Evolutionary conservation across 2,329 filamentous ascomycete genomes (phyloP).

Genomic region (Pyrenophora teres): DNA sequence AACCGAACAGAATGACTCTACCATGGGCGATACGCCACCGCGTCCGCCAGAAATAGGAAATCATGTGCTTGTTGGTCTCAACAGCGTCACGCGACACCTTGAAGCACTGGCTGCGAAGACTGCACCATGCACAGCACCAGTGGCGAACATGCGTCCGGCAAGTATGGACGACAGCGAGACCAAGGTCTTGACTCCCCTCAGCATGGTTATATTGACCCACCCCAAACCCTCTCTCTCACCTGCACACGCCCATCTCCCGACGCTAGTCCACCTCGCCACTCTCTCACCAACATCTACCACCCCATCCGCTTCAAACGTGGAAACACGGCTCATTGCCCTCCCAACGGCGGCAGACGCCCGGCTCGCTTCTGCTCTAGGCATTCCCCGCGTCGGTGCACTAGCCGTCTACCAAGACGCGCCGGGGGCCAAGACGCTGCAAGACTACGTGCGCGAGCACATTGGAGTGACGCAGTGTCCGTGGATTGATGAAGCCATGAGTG

Average conservation of each 20-base stretch:
- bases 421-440: conserved; percentile 60
- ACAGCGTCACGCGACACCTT: conserved; percentile 65
- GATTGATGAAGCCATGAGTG: conserved; percentile 55
- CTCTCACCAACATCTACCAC: conserved; percentile 4
- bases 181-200: conserved; percentile 11
- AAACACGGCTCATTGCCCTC: conserved; percentile 65
- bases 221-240: conserved; percentile 41
- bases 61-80: conserved; percentile 67
- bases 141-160: not conserved
- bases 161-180: too few species aligned
- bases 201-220: conserved; percentile 41
- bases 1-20: conserved; percentile 1
- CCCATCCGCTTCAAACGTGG: conserved; percentile 19
- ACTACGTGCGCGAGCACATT: conserved; percentile 61
- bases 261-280: conserved; percentile 35
- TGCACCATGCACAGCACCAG: conserved; percentile 17
- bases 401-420: conserved; percentile 63
- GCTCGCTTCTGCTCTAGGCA: conserved; percentile 61
- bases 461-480: conserved; percentile 60
- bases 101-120: conserved; percentile 50
- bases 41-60: conserved; percentile 57
- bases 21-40: conserved; percentile 25
- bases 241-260: conserved; percentile 42
- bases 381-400: conserved; percentile 69
- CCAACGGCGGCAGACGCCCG: conserved; percentile 64